Conservation (phyloP, 2,329 filamentous ascomycete species). For the Beauveria sp. region DNA sequence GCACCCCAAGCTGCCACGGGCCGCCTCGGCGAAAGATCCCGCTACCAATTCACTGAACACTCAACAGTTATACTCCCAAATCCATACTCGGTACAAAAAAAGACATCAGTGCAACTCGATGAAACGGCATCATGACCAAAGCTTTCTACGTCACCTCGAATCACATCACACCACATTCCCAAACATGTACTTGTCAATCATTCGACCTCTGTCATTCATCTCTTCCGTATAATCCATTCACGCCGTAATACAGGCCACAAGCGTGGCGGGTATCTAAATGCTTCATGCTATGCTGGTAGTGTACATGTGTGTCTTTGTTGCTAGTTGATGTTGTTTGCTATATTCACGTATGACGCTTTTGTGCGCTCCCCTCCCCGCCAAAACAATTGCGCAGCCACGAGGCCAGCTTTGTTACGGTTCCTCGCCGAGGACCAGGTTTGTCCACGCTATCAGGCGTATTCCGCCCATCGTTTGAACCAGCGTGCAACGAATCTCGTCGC, state of each 20-base stretch:
- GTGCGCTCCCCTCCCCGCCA: not conserved
- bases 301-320: not conserved
- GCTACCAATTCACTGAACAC: not conserved
- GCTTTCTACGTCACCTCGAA: too few species aligned
- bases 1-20: not conserved
- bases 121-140: too few species aligned
- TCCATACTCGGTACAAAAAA: too few species aligned
- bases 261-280: conserved; percentile 8
- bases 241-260: not conserved
- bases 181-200: not conserved
- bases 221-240: not conserved
- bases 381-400: conserved; percentile 14
- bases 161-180: too few species aligned
- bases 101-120: too few species aligned
- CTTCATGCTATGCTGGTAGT: conserved; percentile 7
- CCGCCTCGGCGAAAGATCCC: not conserved
- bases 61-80: too few species aligned
- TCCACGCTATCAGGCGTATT: conserved; percentile 7
- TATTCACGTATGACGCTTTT: not conserved
- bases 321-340: not conserved
- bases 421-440: not conserved
- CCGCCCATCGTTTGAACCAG: not conserved
- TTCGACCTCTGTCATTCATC: not conserved
- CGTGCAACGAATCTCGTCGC: not conserved
- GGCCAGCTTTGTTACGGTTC: conserved; percentile 8